Evolutionary conservation across 192 early-diverging fungal genomes (phyloP).

Genomic region (Entomortierella lignicola): DNA sequence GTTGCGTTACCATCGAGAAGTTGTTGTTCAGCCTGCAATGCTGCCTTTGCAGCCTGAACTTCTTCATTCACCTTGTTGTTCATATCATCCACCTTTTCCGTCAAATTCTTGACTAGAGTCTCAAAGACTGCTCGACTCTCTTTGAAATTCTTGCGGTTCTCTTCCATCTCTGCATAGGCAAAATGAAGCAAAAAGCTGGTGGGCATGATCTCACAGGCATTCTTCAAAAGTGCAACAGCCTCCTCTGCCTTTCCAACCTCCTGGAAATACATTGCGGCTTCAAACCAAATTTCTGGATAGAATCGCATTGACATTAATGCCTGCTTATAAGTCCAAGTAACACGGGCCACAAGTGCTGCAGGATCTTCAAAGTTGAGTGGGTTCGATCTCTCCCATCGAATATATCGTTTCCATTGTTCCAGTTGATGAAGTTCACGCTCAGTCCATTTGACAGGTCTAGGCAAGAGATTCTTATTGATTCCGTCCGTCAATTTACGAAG

Average conservation of each 20-base stretch:
- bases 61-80: constrained; percentile 59
- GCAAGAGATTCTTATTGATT: constrained; percentile 76
- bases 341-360: constrained; percentile 68
- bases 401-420: constrained; percentile 85
- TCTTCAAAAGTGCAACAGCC: constrained; percentile 71
- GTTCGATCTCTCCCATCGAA: constrained; percentile 92
- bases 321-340: constrained; percentile 88
- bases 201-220: constrained; percentile 77
- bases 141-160: constrained; percentile 67
- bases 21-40: constrained; percentile 45
- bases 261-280: constrained; percentile 68
- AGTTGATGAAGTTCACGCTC: constrained; percentile 71
- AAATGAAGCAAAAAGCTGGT: constrained; percentile 79
- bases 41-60: constrained; percentile 55
- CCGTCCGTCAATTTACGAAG: constrained; percentile 80
- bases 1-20: constrained; percentile 45
- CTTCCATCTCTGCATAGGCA: constrained; percentile 77
- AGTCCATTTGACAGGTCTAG: constrained; percentile 85
- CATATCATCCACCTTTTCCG: constrained; percentile 57
- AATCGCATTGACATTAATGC: constrained; percentile 85
- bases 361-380: constrained; percentile 84
- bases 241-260: constrained; percentile 70
- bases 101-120: constrained; percentile 54
- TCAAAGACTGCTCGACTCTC: constrained; percentile 70
- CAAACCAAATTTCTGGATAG: constrained; percentile 92